A percentile compares a stretch with the other conserved stretches of the same genome.
These are phyloP conservation scores for Zasmidium angulare DNA, from an alignment of 2,329 filamentous ascomycete genomes.

Conservation along the genomic window DNA sequence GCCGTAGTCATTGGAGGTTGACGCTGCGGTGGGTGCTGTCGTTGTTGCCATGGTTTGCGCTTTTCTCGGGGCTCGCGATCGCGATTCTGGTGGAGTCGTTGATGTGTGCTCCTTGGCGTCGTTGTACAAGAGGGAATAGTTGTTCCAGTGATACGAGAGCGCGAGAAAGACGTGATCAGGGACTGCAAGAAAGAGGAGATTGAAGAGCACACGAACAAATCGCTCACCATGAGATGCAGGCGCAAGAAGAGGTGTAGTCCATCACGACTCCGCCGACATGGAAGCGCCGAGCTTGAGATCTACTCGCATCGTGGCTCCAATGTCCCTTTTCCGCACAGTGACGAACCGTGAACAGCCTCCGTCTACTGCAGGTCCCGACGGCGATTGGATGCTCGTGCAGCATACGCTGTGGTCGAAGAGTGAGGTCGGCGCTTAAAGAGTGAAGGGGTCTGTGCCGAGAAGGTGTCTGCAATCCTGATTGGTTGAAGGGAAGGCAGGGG, in stretches of 20 bases:
- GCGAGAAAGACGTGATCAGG: too few species aligned
- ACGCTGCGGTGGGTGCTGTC: neutral
- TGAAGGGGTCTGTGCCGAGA: neutral
- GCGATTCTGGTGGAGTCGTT: too few species aligned
- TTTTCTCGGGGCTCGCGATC: too few species aligned
- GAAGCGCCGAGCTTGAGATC: constrained; percentile 2
- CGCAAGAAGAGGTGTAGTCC: constrained; percentile 1
- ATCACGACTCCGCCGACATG: neutral
- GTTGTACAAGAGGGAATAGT: neutral
- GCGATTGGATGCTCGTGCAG: constrained; percentile 1
- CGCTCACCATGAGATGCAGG: neutral
- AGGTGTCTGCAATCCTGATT: neutral
- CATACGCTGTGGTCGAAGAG: constrained; percentile 1
- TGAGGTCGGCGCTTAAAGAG: constrained; percentile 1
- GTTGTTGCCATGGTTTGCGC: neutral
- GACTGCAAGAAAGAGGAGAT: too few species aligned
- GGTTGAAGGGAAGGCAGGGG: neutral
- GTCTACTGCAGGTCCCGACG: constrained; percentile 3
- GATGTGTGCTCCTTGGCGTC: too few species aligned
- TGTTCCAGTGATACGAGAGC: too few species aligned
- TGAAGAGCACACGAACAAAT: too few species aligned
- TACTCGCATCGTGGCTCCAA: neutral
- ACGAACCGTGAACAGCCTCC: neutral
- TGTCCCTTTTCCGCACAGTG: neutral
- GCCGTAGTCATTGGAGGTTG: neutral